Conservation (phyloP, 2,329 filamentous ascomycete genomes). For the Fusarium bactridioides region DNA sequence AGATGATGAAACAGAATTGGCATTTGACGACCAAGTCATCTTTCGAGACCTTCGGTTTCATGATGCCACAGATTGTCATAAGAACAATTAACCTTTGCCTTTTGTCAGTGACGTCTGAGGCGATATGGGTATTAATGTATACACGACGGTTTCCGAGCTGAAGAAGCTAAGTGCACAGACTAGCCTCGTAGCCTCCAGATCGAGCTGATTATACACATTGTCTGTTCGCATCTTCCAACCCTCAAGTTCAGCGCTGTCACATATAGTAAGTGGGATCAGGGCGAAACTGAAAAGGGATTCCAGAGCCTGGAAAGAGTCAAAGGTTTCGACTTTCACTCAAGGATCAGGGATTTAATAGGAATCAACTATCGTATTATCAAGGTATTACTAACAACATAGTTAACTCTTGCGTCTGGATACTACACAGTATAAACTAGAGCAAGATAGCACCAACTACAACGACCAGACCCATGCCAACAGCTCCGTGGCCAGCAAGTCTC, state of each 20-base stretch:
- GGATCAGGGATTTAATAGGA: background rate
- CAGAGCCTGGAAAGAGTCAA: accelerated
- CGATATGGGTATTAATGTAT: accelerated
- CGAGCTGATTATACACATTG: background rate
- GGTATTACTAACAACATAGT: background rate
- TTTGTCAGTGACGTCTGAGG: background rate
- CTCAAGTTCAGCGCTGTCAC: background rate
- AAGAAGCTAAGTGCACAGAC: accelerated
- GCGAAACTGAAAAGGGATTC: no score
- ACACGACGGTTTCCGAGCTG: accelerated
- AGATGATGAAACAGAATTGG: background rate
- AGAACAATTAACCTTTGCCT: accelerated
- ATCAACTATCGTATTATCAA: background rate
- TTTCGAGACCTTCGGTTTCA: no score
- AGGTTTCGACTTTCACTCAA: no score
- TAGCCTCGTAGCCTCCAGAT: background rate
- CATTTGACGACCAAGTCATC: no score
- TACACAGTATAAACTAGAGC: background rate
- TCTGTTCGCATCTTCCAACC: background rate
- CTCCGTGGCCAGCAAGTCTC: background rate
- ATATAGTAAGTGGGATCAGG: background rate
- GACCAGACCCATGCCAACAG: background rate
- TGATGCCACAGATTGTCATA: accelerated
- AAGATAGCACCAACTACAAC: background rate
- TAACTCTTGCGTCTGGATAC: background rate